Percentiles rank a stretch among this genome's conserved stretches.
These are phyloP conservation scores for Endothia cerciana DNA, from an alignment of 2,329 filamentous ascomycete species.

Conservation along the genomic window DNA sequence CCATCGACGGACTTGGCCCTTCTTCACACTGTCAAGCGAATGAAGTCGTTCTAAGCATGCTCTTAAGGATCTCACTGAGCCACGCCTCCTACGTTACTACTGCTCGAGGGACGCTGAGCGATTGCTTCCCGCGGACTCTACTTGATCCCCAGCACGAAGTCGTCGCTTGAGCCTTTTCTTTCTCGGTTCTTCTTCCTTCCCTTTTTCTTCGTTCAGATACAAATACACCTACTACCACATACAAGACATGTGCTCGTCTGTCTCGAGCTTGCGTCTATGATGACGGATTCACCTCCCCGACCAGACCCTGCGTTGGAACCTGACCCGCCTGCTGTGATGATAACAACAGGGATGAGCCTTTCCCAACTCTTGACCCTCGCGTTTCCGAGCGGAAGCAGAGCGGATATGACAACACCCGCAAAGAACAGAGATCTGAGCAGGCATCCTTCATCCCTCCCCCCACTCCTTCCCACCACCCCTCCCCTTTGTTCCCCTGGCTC, in stretches of 20 bases:
- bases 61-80: no score
- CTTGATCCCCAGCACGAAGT: no score
- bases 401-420: conserved; percentile 29
- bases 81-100: no score
- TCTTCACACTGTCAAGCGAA: background rate
- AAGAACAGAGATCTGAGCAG: conserved; percentile 45
- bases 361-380: conserved; percentile 27
- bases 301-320: background rate
- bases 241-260: background rate
- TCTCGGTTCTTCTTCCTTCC: no score
- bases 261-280: background rate
- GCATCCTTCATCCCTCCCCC: conserved; percentile 11
- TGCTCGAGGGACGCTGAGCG: no score
- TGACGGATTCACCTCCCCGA: background rate
- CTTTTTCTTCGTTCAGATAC: no score
- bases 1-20: background rate
- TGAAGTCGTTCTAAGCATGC: no score
- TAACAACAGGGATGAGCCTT: conserved; percentile 32
- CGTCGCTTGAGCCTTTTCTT: no score
- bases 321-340: conserved; percentile 33
- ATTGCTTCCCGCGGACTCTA: no score
- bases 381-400: conserved; percentile 19
- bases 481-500: conserved; percentile 5
- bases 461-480: conserved; percentile 9
- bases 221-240: background rate